A percentile compares a stretch with the other conserved stretches of the same genome.
Evolutionary conservation across 2,329 filamentous ascomycete species (phyloP).

Genomic region (Chaetomiaceae sp.): DNA sequence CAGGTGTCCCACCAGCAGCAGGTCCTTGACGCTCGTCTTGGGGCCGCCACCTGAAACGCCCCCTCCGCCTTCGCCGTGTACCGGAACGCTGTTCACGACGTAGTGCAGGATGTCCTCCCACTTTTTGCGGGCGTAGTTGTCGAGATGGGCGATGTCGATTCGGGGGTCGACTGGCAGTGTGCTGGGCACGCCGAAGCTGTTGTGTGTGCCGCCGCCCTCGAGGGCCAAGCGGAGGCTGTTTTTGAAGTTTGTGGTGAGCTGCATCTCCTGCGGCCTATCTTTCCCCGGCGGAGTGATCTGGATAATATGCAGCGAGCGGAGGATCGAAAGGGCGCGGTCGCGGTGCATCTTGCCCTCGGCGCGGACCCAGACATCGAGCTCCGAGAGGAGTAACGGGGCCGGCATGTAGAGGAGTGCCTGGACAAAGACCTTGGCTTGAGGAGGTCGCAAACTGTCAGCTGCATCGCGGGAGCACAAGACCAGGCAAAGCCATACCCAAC

Average conservation of each 20-base stretch:
- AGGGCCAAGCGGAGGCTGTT: slow-evolving; percentile 79
- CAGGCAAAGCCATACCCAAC: slow-evolving; percentile 52
- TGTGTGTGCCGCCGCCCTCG: slow-evolving; percentile 77
- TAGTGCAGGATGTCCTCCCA: slow-evolving; percentile 97
- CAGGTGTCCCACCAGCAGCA: slow-evolving; percentile 75
- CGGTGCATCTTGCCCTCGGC: slow-evolving; percentile 62
- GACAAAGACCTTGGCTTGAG: slow-evolving; percentile 94
- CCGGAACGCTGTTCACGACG: slow-evolving; percentile 71
- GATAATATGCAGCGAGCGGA: slow-evolving; percentile 84
- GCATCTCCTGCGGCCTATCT: slow-evolving; percentile 64
- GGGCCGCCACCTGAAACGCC: slow-evolving; percentile 47
- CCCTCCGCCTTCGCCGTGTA: slow-evolving; percentile 40
- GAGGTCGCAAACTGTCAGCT: slow-evolving; percentile 14
- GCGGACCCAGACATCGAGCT: slow-evolving; percentile 83
- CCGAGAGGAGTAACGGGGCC: slow-evolving; percentile 67
- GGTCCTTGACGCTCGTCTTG: slow-evolving; percentile 74
- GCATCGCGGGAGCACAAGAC: neutral
- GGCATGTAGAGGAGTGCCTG: slow-evolving; percentile 94
- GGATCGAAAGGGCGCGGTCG: slow-evolving; percentile 75
- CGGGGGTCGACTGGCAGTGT: slow-evolving; percentile 55
- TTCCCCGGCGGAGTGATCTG: slow-evolving; percentile 57
- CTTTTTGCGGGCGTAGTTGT: slow-evolving; percentile 78
- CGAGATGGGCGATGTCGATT: slow-evolving; percentile 68
- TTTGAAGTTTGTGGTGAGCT: slow-evolving; percentile 76
- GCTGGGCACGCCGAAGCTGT: slow-evolving; percentile 87